Conservation (phyloP, 768 basidiomycete genomes). For the Rhodosporidiobolus sp. region DNA sequence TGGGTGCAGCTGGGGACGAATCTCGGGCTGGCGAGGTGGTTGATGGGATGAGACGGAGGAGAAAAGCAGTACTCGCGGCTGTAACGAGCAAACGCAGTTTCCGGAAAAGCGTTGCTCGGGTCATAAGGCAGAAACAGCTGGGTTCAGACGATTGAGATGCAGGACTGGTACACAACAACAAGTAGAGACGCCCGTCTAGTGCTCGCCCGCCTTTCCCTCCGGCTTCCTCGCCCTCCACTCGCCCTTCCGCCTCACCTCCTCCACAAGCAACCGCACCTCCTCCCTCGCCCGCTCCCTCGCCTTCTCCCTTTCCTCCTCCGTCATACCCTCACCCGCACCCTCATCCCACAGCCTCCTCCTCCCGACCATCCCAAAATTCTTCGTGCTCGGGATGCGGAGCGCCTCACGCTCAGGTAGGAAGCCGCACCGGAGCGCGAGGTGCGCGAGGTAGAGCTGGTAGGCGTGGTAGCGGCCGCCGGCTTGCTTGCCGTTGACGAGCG, state of each 20-base stretch:
- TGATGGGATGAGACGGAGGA: background rate
- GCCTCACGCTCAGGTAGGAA: slow-evolving; percentile 84
- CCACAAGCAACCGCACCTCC: background rate
- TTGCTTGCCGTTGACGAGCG: slow-evolving; percentile 34
- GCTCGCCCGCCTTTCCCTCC: slow-evolving; percentile 36
- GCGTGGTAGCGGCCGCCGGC: slow-evolving; percentile 63
- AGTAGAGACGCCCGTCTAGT: background rate
- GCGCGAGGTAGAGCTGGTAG: slow-evolving; percentile 84
- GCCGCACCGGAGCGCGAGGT: slow-evolving; percentile 67
- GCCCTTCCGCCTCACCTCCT: slow-evolving; percentile 3
- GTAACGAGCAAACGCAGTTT: background rate
- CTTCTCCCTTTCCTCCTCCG: background rate
- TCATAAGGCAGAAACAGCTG: background rate
- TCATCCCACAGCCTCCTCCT: slow-evolving; percentile 23
- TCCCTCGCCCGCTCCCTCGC: background rate
- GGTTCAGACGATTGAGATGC: background rate
- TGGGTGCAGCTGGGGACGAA: slow-evolving; percentile 16
- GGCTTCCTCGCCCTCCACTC: slow-evolving; percentile 35
- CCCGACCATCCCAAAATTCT: slow-evolving; percentile 87
- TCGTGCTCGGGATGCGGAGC: slow-evolving; percentile 84
- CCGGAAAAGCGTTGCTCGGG: background rate
- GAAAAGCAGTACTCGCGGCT: background rate
- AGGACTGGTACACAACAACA: too few relatives aligned
- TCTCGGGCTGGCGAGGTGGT: background rate
- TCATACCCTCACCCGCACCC: background rate